Conservation (phyloP, 768 basidiomycete genomes). For the Agrocybe pediades region DNA sequence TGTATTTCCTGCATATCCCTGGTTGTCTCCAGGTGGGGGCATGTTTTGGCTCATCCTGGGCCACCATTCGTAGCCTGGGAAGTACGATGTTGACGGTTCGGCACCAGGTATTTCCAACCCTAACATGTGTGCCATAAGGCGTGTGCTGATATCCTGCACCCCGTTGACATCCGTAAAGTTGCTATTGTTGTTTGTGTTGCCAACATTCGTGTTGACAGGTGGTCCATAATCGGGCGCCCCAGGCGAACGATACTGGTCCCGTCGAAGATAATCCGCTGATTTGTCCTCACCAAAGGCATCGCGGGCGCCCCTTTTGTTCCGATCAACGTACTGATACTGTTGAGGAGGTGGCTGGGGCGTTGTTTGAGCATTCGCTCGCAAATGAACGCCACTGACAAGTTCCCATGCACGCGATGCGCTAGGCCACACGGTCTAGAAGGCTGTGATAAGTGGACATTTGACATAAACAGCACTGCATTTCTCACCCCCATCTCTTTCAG, state of each 20-base stretch:
- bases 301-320: slow-evolving; percentile 60
- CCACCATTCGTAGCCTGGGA: slow-evolving; percentile 70
- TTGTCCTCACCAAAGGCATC: slow-evolving; percentile 66
- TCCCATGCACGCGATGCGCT: slow-evolving; percentile 68
- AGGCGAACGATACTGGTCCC: slow-evolving; percentile 33
- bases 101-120: slow-evolving; percentile 67
- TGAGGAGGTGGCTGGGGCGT: slow-evolving; percentile 22
- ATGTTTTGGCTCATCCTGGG: slow-evolving; percentile 40
- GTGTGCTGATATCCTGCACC: slow-evolving; percentile 63
- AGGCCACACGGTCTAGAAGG: slow-evolving; percentile 64
- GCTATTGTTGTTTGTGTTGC: slow-evolving; percentile 21
- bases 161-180: slow-evolving; percentile 35
- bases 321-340: slow-evolving; percentile 39
- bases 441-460: slow-evolving; percentile 9
- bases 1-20: slow-evolving; percentile 13
- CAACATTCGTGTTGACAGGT: background rate
- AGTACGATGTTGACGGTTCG: slow-evolving; percentile 58
- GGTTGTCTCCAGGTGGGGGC: slow-evolving; percentile 3
- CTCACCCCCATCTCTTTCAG: slow-evolving; percentile 71
- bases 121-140: slow-evolving; percentile 74
- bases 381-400: slow-evolving; percentile 65
- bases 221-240: slow-evolving; percentile 6
- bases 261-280: slow-evolving; percentile 43
- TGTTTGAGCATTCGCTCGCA: slow-evolving; percentile 39
- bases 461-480: slow-evolving; percentile 4